phyloP scores from a whole-genome alignment of 2,329 filamentous ascomycete genomes.

The Penicillium hordei region DNA sequence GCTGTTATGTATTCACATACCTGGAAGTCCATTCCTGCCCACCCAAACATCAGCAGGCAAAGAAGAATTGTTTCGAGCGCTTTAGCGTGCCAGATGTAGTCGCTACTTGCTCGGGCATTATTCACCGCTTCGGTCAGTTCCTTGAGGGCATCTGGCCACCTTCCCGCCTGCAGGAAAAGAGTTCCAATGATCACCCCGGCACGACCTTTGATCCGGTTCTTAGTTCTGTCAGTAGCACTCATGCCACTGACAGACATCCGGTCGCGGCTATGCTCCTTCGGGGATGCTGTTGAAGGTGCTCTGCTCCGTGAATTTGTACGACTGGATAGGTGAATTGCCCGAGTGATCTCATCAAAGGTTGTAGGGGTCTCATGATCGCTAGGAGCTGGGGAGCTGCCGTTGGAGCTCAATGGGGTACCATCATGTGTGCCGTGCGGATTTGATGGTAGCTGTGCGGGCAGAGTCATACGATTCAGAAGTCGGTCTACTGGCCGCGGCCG shows the following conservation, averaged over 20 bases:
- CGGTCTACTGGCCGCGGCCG: slow-evolving; percentile 54
- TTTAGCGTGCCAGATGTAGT: slow-evolving; percentile 97
- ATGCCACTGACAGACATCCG: slow-evolving; percentile 67
- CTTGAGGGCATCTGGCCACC: slow-evolving; percentile 84
- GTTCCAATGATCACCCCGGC: slow-evolving; percentile 78
- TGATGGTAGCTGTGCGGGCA: slow-evolving; percentile 63
- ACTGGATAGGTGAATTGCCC: slow-evolving; percentile 43
- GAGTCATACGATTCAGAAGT: slow-evolving; percentile 71
- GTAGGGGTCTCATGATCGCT: slow-evolving; percentile 48
- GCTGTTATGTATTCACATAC: slow-evolving; percentile 21
- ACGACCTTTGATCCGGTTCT: slow-evolving; percentile 77
- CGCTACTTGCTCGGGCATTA: slow-evolving; percentile 74
- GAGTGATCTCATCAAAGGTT: slow-evolving; percentile 55
- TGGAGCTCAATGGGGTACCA: slow-evolving; percentile 40
- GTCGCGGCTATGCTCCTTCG: slow-evolving; percentile 60
- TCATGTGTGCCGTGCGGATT: slow-evolving; percentile 38
- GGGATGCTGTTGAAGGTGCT: slow-evolving; percentile 40
- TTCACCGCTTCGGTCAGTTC: slow-evolving; percentile 79
- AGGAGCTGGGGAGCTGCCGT: slow-evolving; percentile 37
- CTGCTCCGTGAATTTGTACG: slow-evolving; percentile 42
- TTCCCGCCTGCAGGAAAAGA: slow-evolving; percentile 82
- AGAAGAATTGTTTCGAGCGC: slow-evolving; percentile 84
- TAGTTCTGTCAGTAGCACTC: slow-evolving; percentile 72
- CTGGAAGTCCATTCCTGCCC: slow-evolving; percentile 77
- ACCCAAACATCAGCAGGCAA: slow-evolving; percentile 78